Base-by-base conservation (phyloP, 257 asterid genomes). In the Haberlea rhodopensis region DNA sequence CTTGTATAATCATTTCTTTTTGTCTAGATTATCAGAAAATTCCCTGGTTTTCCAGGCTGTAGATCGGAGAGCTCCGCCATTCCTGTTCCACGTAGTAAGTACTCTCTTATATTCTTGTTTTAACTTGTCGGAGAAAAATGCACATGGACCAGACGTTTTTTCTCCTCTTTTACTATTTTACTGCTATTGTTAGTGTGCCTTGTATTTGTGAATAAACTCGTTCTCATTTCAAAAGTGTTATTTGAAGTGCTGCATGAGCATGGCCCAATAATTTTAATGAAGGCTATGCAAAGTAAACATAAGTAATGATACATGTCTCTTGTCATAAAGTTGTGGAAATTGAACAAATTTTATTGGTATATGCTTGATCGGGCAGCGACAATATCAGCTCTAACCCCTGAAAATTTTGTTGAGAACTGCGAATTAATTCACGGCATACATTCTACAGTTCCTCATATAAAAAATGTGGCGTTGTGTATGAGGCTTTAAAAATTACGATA, bases 1-100 rank as follows among this genome's bases (percentile, higher is more conserved):
- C 6, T 43, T 43, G 2, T 15, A 43, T 43, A 18, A 40, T 15
- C 19, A 5, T 15, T 43, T 43, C 18, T 43, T 15, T n/a, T n/a
- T 43, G 19, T 43, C 49, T 43, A 15, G 13, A 32, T n/a, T 27
- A 19, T 40, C 54, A 68, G 60, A 34, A 66, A 43, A 37, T 23
- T 54, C 53, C 24, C 11, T 53, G n/a, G 11, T 66, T 34, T 61
- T 45, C 57, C 66, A 65, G 66, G 57, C 60, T 29, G 37, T 40
- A 68, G 59, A 37, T 72, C 5, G 22, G 16, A 68, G 58, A 67
- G 46, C 21, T 19, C 49, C 28, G 65, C 24, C 65, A 27, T 11
- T 31, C 61, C 3, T 51, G 19, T 19, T n/a, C 49, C 19, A 43
- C 4, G 49, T 15, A 43, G 49, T 5, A 15, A 43, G 3, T 43